Conservation (phyloP, 441 rosid genomes). For the Flueggea neowawraea region DNA sequence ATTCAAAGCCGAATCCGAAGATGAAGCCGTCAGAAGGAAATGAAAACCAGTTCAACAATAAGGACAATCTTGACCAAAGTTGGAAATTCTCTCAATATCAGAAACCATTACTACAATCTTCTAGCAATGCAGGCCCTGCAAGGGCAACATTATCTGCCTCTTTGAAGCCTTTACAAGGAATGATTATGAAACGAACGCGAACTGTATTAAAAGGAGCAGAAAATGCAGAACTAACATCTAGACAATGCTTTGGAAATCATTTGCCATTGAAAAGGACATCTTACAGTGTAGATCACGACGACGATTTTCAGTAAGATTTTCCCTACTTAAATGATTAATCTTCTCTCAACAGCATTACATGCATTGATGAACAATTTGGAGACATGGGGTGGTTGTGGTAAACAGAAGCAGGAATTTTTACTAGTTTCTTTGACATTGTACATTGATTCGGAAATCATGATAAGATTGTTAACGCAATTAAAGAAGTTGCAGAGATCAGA, state of each 20-base stretch:
- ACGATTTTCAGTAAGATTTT: too few species aligned
- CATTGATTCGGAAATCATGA: too few species aligned
- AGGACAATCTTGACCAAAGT: constrained; percentile 27
- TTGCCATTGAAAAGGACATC: constrained; percentile 44
- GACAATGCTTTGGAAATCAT: constrained; percentile 26
- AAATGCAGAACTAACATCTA: constrained; percentile 18
- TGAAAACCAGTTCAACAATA: constrained; percentile 15
- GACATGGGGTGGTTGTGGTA: too few species aligned
- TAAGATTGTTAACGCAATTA: too few species aligned
- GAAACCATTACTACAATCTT: constrained; percentile 31
- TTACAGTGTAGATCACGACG: constrained; percentile 13
- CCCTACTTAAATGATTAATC: too few species aligned
- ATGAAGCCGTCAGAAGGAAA: constrained; percentile 23
- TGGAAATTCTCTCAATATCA: constrained; percentile 34
- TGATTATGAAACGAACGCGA: constrained; percentile 28
- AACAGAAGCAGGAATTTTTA: too few species aligned
- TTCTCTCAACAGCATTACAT: too few species aligned
- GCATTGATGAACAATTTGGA: too few species aligned
- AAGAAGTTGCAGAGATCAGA: too few species aligned
- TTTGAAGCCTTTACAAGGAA: constrained; percentile 19
- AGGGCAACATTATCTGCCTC: constrained; percentile 26
- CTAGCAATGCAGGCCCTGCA: constrained; percentile 22
- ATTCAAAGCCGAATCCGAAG: constrained; percentile 42
- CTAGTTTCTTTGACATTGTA: too few species aligned
- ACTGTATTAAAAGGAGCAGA: constrained; percentile 25